These are phyloP conservation scores for Pouteria glomerata DNA, from an alignment of 148 eudicot genomes.

Conservation along the genomic window DNA sequence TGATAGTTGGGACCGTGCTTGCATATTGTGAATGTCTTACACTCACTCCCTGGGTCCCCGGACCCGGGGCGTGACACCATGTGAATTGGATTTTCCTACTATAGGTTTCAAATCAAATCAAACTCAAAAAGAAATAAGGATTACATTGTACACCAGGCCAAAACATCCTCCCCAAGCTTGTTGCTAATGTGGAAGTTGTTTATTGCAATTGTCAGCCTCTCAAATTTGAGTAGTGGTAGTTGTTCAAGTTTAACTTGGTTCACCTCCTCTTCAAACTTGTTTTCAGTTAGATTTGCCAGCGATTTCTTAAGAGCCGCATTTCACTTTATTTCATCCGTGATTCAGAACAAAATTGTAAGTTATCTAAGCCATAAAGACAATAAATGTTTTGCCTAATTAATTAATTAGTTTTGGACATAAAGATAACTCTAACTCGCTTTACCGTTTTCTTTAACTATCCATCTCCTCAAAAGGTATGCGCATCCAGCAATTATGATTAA, in stretches of 20 bases:
- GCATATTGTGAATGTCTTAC: too few relatives aligned
- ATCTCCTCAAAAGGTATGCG: constrained; percentile 6
- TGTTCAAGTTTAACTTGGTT: constrained; percentile 22
- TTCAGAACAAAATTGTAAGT: background rate
- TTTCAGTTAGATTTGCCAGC: background rate
- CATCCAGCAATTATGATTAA: background rate
- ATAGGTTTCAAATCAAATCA: background rate
- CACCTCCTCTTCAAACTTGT: background rate
- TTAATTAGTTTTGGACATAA: background rate
- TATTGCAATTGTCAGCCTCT: constrained; percentile 34
- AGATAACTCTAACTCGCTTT: background rate
- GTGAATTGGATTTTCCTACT: background rate
- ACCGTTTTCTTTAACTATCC: constrained; percentile 20
- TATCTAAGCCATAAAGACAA: background rate
- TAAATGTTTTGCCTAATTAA: too few relatives aligned
- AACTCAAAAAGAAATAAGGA: background rate
- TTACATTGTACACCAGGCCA: constrained; percentile 51
- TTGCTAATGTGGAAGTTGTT: constrained; percentile 23
- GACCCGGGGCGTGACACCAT: too few relatives aligned
- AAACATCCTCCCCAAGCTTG: constrained; percentile 53
- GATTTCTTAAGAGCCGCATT: background rate
- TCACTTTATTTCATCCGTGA: background rate
- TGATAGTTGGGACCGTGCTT: too few relatives aligned
- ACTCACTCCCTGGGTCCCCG: too few relatives aligned
- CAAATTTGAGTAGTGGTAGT: constrained; percentile 29